phyloP scores from a whole-genome alignment of 2,329 filamentous ascomycete genomes.

The Fusarium concolor region DNA sequence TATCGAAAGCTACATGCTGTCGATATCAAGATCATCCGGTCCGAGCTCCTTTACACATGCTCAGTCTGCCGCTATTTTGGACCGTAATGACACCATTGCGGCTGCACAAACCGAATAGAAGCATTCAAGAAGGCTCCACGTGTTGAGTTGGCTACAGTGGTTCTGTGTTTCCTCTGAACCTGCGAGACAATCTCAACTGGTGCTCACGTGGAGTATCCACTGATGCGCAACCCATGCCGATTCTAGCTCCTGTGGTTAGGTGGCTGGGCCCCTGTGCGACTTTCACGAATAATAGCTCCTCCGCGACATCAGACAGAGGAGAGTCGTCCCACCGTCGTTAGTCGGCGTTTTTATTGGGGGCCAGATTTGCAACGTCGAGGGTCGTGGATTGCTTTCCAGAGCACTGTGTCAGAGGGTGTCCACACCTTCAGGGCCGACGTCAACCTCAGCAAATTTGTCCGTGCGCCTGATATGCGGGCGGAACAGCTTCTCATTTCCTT shows the following conservation, averaged over 20 bases:
- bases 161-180: conserved; percentile 40
- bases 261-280: conserved; percentile 44
- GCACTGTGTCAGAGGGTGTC: conserved; percentile 35
- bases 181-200: conserved; percentile 42
- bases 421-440: conserved; percentile 37
- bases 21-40: conserved; percentile 10
- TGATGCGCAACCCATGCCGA: conserved; percentile 47
- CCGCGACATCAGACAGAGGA: conserved; percentile 38
- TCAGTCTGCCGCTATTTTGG: conserved; percentile 29
- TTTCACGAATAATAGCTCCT: conserved; percentile 38
- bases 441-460: conserved; percentile 36
- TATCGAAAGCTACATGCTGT: conserved; percentile 12
- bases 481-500: conserved; percentile 42
- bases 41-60: conserved; percentile 1
- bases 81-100: conserved; percentile 25
- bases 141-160: conserved; percentile 39
- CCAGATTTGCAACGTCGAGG: conserved; percentile 25
- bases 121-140: conserved; percentile 45
- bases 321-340: conserved; percentile 39
- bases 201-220: conserved; percentile 49
- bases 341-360: conserved; percentile 22
- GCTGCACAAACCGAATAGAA: conserved; percentile 45
- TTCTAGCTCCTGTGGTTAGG: conserved; percentile 42
- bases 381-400: conserved; percentile 26
- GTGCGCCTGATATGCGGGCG: conserved; percentile 38